Percentiles rank a stretch among this genome's conserved stretches.
phyloP scores from a whole-genome alignment of 495 filamentous ascomycete species.

The Hypomontagnella submonticulosa region DNA sequence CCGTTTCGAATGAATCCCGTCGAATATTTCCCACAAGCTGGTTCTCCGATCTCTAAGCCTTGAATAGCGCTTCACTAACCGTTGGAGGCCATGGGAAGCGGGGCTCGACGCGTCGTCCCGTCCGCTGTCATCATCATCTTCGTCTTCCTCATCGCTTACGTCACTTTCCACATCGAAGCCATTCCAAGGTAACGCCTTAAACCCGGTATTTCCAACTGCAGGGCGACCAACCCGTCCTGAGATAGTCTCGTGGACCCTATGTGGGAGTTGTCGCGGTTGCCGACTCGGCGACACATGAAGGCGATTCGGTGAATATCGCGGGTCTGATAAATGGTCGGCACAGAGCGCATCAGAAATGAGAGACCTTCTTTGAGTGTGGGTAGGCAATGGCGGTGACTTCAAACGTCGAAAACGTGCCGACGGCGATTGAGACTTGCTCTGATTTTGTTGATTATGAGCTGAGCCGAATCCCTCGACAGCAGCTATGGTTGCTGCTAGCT shows the following conservation, averaged over 20 bases:
- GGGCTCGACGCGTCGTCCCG: constrained; percentile 22
- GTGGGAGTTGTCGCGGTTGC: constrained; percentile 13
- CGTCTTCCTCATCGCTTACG: constrained; percentile 32
- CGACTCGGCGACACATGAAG: constrained; percentile 9
- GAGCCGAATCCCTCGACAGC: constrained; percentile 26
- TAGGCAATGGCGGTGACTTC: constrained; percentile 35
- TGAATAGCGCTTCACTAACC: constrained; percentile 32
- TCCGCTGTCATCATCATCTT: constrained; percentile 22
- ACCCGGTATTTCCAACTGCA: background rate
- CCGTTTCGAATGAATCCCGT: constrained; percentile 33
- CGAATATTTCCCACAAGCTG: constrained; percentile 33
- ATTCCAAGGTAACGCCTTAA: constrained; percentile 17
- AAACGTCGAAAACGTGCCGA: constrained; percentile 36
- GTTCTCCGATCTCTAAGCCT: constrained; percentile 38
- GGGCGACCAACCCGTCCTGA: background rate
- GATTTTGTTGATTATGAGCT: constrained; percentile 17
- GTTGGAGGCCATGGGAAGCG: constrained; percentile 25
- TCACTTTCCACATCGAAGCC: constrained; percentile 20
- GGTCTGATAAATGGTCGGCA: constrained; percentile 14
- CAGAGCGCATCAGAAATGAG: constrained; percentile 39
- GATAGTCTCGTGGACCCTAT: constrained; percentile 24
- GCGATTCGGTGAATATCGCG: constrained; percentile 15
- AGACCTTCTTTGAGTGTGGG: constrained; percentile 25
- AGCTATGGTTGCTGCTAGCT: constrained; percentile 37
- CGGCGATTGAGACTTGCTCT: constrained; percentile 39